These are phyloP conservation scores for Penicilliopsis zonata DNA, from an alignment of 495 filamentous ascomycete genomes.

Conservation along the genomic window DNA sequence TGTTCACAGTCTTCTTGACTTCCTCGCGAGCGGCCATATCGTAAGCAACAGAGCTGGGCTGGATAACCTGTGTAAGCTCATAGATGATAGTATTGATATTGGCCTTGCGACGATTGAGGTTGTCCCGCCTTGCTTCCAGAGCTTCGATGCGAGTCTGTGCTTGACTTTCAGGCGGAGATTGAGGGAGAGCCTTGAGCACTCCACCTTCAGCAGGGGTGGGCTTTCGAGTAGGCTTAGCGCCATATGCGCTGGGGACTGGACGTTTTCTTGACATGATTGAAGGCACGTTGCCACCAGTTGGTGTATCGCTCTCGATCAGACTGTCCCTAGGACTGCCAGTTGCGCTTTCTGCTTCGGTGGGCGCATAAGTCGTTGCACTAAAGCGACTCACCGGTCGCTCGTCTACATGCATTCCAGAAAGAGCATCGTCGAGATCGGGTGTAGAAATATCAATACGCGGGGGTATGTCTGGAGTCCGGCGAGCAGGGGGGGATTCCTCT, in stretches of 20 bases:
- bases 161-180: constrained; percentile 43
- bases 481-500: constrained; percentile 2
- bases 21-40: constrained; percentile 47
- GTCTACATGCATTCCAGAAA: constrained; percentile 16
- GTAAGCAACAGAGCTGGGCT: constrained; percentile 44
- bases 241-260: constrained; percentile 28
- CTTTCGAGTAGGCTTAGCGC: constrained; percentile 35
- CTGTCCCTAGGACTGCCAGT: constrained; percentile 32
- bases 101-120: constrained; percentile 50
- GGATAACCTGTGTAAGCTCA: constrained; percentile 54
- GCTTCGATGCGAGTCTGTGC: constrained; percentile 50
- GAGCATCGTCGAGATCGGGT: constrained; percentile 9
- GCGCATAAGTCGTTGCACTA: constrained; percentile 61
- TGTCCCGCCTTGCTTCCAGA: constrained; percentile 54
- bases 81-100: constrained; percentile 62
- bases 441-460: constrained; percentile 13
- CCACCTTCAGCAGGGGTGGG: constrained; percentile 40
- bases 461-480: constrained; percentile 5
- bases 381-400: constrained; percentile 54
- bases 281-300: constrained; percentile 20
- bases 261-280: constrained; percentile 38
- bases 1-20: constrained; percentile 61
- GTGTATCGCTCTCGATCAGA: constrained; percentile 15
- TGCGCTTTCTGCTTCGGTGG: constrained; percentile 27
- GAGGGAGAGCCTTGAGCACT: constrained; percentile 44